A percentile compares a stretch with the other conserved stretches of the same genome.
phyloP scores from a whole-genome alignment of 768 basidiomycete species.

The Amanita molliuscula region DNA sequence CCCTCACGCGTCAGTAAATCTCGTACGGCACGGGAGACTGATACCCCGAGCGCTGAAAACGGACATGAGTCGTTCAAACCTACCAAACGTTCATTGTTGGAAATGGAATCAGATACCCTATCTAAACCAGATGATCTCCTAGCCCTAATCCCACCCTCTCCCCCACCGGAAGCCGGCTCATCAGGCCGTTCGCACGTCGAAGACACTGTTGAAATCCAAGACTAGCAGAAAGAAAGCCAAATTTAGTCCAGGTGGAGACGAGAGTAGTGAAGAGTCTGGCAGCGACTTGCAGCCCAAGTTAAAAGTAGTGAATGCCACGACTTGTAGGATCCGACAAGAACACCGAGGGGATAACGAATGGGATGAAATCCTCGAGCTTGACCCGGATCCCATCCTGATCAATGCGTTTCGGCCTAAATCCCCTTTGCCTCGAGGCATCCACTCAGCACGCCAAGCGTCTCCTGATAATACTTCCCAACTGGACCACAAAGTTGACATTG shows the following conservation, averaged over 20 bases:
- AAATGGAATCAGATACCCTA: conserved; percentile 16
- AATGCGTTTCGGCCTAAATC: conserved; percentile 17
- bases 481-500: conserved; percentile 36
- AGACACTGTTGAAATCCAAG: conserved; percentile 21
- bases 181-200: conserved; percentile 7
- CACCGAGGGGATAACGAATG: conserved; percentile 14
- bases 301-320: conserved; percentile 22
- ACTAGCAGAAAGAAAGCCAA: conserved; percentile 42
- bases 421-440: conserved; percentile 17
- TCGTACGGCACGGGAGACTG: neutral
- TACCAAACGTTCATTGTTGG: conserved; percentile 32
- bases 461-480: conserved; percentile 12
- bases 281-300: conserved; percentile 16
- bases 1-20: neutral
- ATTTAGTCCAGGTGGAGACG: conserved; percentile 18
- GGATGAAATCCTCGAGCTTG: conserved; percentile 19
- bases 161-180: conserved; percentile 34
- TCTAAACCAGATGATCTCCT: conserved; percentile 14
- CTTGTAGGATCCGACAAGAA: conserved; percentile 11
- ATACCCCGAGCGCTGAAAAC: conserved; percentile 8
- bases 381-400: conserved; percentile 23
- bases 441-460: conserved; percentile 8
- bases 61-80: conserved; percentile 16
- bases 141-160: conserved; percentile 56
- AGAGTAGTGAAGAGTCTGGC: conserved; percentile 18